These are phyloP conservation scores for Fusarium palustre DNA, from an alignment of 2,329 filamentous ascomycete genomes.

Conservation along the genomic window DNA sequence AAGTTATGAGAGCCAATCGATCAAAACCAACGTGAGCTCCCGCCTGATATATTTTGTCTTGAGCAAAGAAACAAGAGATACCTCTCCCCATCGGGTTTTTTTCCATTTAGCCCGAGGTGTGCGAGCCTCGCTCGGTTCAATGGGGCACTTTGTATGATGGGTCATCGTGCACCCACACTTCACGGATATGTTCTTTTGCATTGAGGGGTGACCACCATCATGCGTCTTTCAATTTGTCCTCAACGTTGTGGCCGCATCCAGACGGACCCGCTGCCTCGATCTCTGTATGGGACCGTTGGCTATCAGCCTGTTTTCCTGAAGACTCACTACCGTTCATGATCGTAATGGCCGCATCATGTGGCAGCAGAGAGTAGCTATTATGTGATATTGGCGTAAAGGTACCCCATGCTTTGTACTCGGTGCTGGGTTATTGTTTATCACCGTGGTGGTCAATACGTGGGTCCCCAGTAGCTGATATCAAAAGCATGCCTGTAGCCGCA, in stretches of 20 bases:
- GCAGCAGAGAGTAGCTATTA: background rate
- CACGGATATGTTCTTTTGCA: slow-evolving; percentile 41
- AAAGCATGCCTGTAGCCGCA: slow-evolving; percentile 7
- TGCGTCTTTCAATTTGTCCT: slow-evolving; percentile 31
- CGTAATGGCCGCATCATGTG: slow-evolving; percentile 5
- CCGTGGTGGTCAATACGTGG: background rate
- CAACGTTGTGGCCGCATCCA: slow-evolving; percentile 16
- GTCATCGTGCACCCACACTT: slow-evolving; percentile 42
- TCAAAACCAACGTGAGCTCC: background rate
- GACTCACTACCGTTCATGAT: slow-evolving; percentile 3
- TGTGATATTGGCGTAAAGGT: background rate
- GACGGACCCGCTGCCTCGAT: slow-evolving; percentile 14
- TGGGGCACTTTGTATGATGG: slow-evolving; percentile 43
- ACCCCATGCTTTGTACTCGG: background rate
- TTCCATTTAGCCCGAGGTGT: background rate
- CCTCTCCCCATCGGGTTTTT: background rate
- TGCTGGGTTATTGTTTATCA: background rate
- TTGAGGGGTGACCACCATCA: slow-evolving; percentile 40
- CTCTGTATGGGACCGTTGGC: slow-evolving; percentile 3
- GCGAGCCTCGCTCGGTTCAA: slow-evolving; percentile 37
- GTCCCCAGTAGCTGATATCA: slow-evolving; percentile 10
- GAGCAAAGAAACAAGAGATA: background rate
- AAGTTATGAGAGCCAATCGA: background rate
- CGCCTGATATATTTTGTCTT: background rate
- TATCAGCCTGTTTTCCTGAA: slow-evolving; percentile 3